Base-by-base conservation (phyloP, 1,139 yeast genomes). In the Suhomyces yuchorum region DNA sequence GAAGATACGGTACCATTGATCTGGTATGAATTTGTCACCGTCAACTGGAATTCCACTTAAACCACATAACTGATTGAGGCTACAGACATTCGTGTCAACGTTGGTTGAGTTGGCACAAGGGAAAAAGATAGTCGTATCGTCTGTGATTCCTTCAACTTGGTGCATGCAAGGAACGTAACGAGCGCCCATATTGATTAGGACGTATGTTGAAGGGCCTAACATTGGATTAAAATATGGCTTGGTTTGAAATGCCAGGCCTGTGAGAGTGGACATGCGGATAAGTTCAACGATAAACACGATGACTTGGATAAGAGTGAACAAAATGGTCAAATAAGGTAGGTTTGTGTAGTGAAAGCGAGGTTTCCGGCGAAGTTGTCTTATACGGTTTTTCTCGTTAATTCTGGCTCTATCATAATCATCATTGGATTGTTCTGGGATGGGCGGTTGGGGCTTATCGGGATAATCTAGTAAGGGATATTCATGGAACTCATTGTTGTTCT, bases 141-240 rank as follows among this genome's bases (percentile, higher is more conserved):
- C 73, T 7, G 90, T 84, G 45, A 84, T 63, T 3, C 73, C 77
- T 22, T 63, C 59, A 24, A 85, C 71, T 37, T 67, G 62, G 49
- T 80, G 81, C 89, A 85, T 85, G 61, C 93, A 86, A 0, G 91
- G 90, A 0, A 81, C 77, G 61, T 84, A 86, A 38, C 92, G 65
- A 2, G 91, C 85, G 1, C 92, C 92, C 80, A 84, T 79, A 56
- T 83, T 79, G 49, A 85, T 83, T 59, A 82, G 72, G 8, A 85
- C 68, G 57, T 84, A 84, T 0, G 85, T 70, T 2, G 90, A 84
- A n/a, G 93, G 93, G 0, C 93, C 93, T 41, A 86, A 66, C 92
- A 86, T 85, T 8, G 92, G 92, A 60, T 86, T 86, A 68, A 86
- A 84, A 51, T 82, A 78, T 2, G 93, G 93, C 56, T 82, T 65